Evolutionary conservation across 1,139 yeast genomes (phyloP).

Genomic region (Debaryomyces coudertii): DNA sequence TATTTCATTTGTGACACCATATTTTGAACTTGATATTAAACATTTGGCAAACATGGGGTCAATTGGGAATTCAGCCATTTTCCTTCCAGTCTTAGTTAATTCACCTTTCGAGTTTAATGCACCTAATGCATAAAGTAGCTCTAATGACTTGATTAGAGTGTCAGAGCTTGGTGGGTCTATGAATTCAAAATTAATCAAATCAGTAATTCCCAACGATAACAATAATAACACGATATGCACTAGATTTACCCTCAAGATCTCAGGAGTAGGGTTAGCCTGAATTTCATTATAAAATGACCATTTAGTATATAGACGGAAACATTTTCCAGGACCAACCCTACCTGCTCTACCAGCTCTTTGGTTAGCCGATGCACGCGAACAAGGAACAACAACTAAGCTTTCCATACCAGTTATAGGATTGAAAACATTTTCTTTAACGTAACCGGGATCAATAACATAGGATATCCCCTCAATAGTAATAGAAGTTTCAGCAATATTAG

Average conservation of each 20-base stretch:
- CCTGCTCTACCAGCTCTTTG: constrained; percentile 99
- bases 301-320: constrained; percentile 85
- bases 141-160: constrained; percentile 74
- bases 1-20: constrained; percentile 65
- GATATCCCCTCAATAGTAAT: constrained; percentile 91
- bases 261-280: constrained; percentile 82
- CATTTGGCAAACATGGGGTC: constrained; percentile 88
- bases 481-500: constrained; percentile 96
- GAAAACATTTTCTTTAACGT: constrained; percentile 83
- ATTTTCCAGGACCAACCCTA: constrained; percentile 94
- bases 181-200: constrained; percentile 81
- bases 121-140: constrained; percentile 79
- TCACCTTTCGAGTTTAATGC: constrained; percentile 82
- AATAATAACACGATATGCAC: constrained; percentile 74
- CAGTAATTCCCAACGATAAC: constrained; percentile 79
- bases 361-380: constrained; percentile 92
- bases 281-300: constrained; percentile 82
- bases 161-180: constrained; percentile 83
- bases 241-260: constrained; percentile 80
- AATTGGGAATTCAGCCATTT: constrained; percentile 91
- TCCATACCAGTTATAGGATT: constrained; percentile 91
- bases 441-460: constrained; percentile 91
- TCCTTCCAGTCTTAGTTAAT: constrained; percentile 76
- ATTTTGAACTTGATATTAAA: constrained; percentile 62
- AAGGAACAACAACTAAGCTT: constrained; percentile 78